A percentile compares a stretch with the other conserved stretches of the same genome.
These are phyloP conservation scores for Melastoma malabathricum DNA, from an alignment of 345 rosid genomes.

Conservation along the genomic window DNA sequence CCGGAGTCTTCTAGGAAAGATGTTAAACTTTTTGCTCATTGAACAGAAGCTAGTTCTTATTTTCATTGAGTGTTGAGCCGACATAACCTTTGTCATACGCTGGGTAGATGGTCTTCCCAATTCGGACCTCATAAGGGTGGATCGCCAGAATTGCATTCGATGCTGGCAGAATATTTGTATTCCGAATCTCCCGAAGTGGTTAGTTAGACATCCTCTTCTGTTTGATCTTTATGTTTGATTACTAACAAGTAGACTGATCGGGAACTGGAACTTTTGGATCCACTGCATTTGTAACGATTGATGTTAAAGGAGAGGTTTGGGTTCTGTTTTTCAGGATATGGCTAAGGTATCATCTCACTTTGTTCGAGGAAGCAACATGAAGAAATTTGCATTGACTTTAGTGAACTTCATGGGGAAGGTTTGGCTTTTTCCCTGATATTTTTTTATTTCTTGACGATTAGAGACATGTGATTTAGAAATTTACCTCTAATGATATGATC, in stretches of 20 bases:
- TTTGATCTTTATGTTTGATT: no score
- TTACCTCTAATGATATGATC: neutral
- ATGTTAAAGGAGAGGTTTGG: no score
- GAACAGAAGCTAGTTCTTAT: no score
- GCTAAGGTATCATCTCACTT: constrained; percentile 66
- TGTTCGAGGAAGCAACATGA: constrained; percentile 64
- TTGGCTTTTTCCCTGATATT: constrained; percentile 11
- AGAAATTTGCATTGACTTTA: constrained; percentile 62
- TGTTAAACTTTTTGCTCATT: no score
- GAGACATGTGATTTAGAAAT: neutral
- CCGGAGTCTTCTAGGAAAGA: no score
- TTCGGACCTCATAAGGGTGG: constrained; percentile 62
- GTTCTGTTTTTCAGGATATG: constrained; percentile 62
- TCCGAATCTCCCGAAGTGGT: constrained; percentile 74
- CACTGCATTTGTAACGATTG: no score
- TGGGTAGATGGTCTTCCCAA: constrained; percentile 78
- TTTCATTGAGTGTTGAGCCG: neutral
- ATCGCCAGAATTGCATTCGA: constrained; percentile 60
- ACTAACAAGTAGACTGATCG: no score
- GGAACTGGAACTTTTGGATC: no score
- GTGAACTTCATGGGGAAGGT: constrained; percentile 86
- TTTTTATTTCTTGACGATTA: neutral
- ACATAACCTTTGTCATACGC: no score
- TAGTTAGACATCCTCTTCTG: constrained; percentile 11
- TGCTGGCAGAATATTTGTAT: constrained; percentile 40